Base-by-base conservation (phyloP, 1,139 yeast species). In the Schizosaccharomyces versatilis region DNA sequence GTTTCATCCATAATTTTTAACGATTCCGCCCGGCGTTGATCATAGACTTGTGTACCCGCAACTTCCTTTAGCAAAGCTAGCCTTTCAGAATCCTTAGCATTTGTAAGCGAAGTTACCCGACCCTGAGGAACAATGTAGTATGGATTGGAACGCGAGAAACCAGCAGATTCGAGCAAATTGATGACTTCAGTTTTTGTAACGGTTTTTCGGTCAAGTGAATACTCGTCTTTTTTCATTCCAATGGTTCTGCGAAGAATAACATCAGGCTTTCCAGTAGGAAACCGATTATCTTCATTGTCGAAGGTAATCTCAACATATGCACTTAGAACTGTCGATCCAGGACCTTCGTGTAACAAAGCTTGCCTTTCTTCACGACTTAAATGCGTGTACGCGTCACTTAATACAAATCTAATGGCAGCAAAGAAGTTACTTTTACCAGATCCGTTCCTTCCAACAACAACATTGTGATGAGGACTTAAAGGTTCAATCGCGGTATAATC, bases 111-210 rank as follows among this genome's bases (percentile, higher is more conserved):
- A 0, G 88, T 80, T 38, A 61, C 57, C 62, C 84, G 74, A 14
- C 99, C 99, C 67, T 90, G 99, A 0, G 98, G 98, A 2, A 90
- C 98, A 62, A 90, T 88, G 66, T 90, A 90, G 67, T 88, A 90
- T 0, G 97, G 96, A 60, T 86, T 88, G 2, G 88, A 80, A 58
- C 84, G 74, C 1, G 95, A 83, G 64, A 90, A 86, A 0, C 98
- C 98, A 0, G 95, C 95, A 63, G 85, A 80, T 66, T 90, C 97
- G 48, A 93, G 71, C 59, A 85, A 68, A 60, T 84, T 82, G 79
- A 81, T 79, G 17, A 88, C 75, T 65, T 88, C 97, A 1, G 84
- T 73, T 62, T 86, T 77, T 2, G 93, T 59, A 10, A 40, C 55
- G 3, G 54, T 54, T 62, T 78, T 81, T 54, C 81, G 80, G 66